Evolutionary conservation across 306 rosid species (phyloP).

Genomic region (Cucumis cinereus): DNA sequence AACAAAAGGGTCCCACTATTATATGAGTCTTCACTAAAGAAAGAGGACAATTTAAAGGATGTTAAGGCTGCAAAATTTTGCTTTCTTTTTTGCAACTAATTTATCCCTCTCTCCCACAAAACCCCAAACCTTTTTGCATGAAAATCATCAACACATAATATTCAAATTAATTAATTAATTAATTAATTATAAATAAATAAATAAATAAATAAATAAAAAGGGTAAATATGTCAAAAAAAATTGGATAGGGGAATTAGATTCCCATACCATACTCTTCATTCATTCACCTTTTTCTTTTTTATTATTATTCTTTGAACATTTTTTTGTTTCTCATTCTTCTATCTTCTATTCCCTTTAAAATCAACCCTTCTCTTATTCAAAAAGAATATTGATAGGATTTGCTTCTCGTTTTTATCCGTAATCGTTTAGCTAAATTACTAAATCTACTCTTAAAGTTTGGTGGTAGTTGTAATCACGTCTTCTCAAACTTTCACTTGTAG

Average conservation of each 20-base stretch:
- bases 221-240: neutral
- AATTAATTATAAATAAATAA: too few species aligned
- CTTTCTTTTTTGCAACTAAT: conserved; percentile 9
- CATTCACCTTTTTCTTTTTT: neutral
- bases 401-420: neutral
- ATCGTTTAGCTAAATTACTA: too few species aligned
- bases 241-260: conserved; percentile 20
- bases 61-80: neutral
- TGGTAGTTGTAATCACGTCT: too few species aligned
- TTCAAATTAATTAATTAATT: too few species aligned
- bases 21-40: neutral
- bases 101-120: neutral
- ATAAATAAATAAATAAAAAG: fast-evolving
- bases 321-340: neutral
- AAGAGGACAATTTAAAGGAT: neutral
- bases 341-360: neutral
- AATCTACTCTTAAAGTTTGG: too few species aligned
- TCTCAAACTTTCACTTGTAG: too few species aligned
- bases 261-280: conserved; percentile 9
- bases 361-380: neutral
- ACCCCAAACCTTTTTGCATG: conserved; percentile 5
- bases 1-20: neutral
- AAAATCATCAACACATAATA: neutral
- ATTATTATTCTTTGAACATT: neutral
- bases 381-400: neutral